Percentiles rank a stretch among this genome's conserved stretches.
These are phyloP conservation scores for Saturnispora gosingensis DNA, from an alignment of 805 yeast genomes.

Conservation along the genomic window DNA sequence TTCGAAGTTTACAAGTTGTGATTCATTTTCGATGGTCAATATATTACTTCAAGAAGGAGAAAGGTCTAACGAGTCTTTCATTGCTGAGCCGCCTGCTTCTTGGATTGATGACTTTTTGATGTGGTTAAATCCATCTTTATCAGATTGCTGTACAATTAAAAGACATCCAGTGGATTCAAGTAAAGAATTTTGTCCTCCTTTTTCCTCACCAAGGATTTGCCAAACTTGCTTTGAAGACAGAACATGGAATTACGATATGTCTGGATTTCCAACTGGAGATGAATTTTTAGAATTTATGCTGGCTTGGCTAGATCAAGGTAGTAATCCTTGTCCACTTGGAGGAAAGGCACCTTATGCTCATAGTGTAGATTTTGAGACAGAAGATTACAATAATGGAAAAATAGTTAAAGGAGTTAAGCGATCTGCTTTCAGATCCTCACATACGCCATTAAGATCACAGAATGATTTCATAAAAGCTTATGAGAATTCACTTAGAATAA, in stretches of 20 bases:
- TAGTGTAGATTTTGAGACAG: slow-evolving; percentile 36
- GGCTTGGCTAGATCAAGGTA: slow-evolving; percentile 73
- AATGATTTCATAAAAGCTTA: slow-evolving; percentile 76
- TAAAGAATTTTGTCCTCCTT: slow-evolving; percentile 56
- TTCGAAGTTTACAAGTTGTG: slow-evolving; percentile 81
- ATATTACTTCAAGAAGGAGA: slow-evolving; percentile 77
- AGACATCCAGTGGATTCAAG: slow-evolving; percentile 30
- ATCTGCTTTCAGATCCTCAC: slow-evolving; percentile 72
- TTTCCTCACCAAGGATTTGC: slow-evolving; percentile 62
- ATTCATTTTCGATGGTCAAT: slow-evolving; percentile 68
- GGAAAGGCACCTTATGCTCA: slow-evolving; percentile 87
- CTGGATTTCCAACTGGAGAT: slow-evolving; percentile 70
- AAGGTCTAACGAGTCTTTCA: slow-evolving; percentile 51
- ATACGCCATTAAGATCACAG: slow-evolving; percentile 72
- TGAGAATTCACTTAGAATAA: slow-evolving; percentile 58
- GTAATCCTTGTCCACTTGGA: slow-evolving; percentile 90
- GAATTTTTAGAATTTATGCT: slow-evolving; percentile 61
- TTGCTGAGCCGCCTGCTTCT: slow-evolving; percentile 76
- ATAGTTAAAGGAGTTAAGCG: slow-evolving; percentile 31
- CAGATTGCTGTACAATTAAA: slow-evolving; percentile 72
- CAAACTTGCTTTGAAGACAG: slow-evolving; percentile 59
- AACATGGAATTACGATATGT: slow-evolving; percentile 64
- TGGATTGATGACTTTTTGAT: slow-evolving; percentile 90
- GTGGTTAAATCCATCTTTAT: slow-evolving; percentile 80
- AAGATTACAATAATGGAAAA: slow-evolving; percentile 13